phyloP scores from a whole-genome alignment of 352 stramenopile species.

The Phytophthora vignae region DNA sequence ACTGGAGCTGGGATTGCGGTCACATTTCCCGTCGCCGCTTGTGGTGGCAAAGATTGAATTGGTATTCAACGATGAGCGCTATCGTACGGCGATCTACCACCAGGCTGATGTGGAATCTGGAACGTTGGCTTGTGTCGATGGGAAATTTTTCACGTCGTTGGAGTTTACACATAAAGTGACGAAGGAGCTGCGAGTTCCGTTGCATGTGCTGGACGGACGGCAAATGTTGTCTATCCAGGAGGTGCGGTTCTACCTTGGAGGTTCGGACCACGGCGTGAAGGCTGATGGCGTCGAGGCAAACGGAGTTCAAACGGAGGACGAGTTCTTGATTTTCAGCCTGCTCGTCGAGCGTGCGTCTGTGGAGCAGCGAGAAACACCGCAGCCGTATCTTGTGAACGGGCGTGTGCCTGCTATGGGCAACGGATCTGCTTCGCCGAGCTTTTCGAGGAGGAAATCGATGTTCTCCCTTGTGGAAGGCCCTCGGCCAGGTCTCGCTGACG shows the following conservation, averaged over 20 bases:
- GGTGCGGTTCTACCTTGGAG: constrained; percentile 63
- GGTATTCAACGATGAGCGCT: constrained; percentile 79
- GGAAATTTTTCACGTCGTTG: constrained; percentile 55
- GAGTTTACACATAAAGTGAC: constrained; percentile 52
- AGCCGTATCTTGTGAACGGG: constrained; percentile 62
- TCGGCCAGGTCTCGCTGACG: constrained; percentile 37
- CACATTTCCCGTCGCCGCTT: constrained; percentile 62
- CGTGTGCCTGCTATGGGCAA: constrained; percentile 87
- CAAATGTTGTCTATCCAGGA: constrained; percentile 71
- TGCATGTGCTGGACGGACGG: constrained; percentile 64
- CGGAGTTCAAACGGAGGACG: constrained; percentile 24
- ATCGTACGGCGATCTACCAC: constrained; percentile 72
- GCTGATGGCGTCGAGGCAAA: constrained; percentile 21
- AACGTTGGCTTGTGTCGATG: constrained; percentile 28
- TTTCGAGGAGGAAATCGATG: constrained; percentile 82
- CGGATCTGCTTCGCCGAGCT: constrained; percentile 83
- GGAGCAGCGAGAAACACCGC: constrained; percentile 43
- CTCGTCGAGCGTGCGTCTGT: constrained; percentile 51
- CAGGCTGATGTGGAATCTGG: constrained; percentile 26
- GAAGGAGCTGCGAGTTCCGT: constrained; percentile 51
- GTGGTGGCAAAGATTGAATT: constrained; percentile 73
- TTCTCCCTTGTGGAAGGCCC: constrained; percentile 57
- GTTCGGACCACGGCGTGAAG: constrained; percentile 12
- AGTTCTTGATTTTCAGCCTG: constrained; percentile 70
- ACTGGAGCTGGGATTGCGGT: constrained; percentile 58